Evolutionary conservation across 1,284 basidiomycete species (phyloP).

Genomic region (Phenoliferia sp.): DNA sequence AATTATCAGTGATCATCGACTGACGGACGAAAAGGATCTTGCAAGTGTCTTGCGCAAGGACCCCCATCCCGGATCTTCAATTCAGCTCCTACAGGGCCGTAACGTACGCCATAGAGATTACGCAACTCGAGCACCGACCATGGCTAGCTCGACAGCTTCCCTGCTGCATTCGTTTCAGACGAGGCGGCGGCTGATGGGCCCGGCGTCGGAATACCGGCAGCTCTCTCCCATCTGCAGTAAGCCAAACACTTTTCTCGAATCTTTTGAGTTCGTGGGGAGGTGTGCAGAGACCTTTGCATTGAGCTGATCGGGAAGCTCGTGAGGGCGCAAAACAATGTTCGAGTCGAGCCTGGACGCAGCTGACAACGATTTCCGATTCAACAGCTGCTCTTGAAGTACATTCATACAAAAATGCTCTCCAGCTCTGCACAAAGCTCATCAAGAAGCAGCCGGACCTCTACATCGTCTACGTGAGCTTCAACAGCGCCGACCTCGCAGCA

Average conservation of each 20-base stretch:
- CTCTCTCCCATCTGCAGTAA: background rate
- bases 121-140: no score
- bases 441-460: slow-evolving; percentile 70
- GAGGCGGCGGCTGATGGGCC: background rate
- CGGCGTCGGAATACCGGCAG: background rate
- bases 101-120: no score
- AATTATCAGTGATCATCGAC: no score
- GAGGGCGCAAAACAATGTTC: background rate
- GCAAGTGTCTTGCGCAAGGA: no score
- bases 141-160: background rate
- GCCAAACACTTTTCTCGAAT: no score
- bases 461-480: slow-evolving; percentile 58
- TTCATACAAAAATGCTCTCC: slow-evolving; percentile 75
- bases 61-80: no score
- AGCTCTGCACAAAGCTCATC: slow-evolving; percentile 74
- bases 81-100: no score
- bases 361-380: background rate
- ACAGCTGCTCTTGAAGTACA: slow-evolving; percentile 74
- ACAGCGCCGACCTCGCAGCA: background rate
- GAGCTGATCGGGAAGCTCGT: background rate
- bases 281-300: background rate
- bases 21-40: no score
- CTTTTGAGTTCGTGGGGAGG: background rate
- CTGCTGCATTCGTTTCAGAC: background rate
- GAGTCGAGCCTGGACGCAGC: background rate